These are phyloP conservation scores for Mycena citricolor DNA, from an alignment of 1,284 basidiomycete species.

Conservation along the genomic window DNA sequence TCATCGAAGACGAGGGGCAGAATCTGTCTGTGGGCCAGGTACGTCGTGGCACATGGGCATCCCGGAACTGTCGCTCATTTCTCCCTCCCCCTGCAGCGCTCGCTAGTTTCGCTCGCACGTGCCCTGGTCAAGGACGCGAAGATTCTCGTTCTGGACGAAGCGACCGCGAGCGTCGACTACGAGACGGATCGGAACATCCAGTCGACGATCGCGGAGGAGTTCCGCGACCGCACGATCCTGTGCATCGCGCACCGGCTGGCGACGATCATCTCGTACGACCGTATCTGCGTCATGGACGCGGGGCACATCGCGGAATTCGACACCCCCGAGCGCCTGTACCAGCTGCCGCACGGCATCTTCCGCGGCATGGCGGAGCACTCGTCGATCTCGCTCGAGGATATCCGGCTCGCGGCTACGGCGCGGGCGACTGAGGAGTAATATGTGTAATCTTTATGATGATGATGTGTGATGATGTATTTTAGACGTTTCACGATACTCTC, in stretches of 20 bases:
- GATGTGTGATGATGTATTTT: no score
- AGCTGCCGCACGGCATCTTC: slow-evolving; percentile 53
- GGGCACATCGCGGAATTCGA: slow-evolving; percentile 59
- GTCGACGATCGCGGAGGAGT: slow-evolving; percentile 82
- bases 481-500: no score
- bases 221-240: slow-evolving; percentile 75
- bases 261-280: slow-evolving; percentile 76
- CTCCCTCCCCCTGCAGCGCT: slow-evolving; percentile 46
- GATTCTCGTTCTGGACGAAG: slow-evolving; percentile 80
- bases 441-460: no score
- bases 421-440: no score
- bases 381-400: slow-evolving; percentile 55
- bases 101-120: slow-evolving; percentile 78
- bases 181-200: slow-evolving; percentile 86
- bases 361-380: slow-evolving; percentile 63
- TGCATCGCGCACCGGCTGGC: slow-evolving; percentile 79
- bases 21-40: slow-evolving; percentile 79
- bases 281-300: slow-evolving; percentile 74
- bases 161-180: slow-evolving; percentile 76
- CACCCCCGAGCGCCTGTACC: slow-evolving; percentile 59
- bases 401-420: slow-evolving; percentile 23
- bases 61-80: neutral
- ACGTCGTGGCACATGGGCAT: slow-evolving; percentile 24
- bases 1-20: slow-evolving; percentile 82
- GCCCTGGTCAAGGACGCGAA: slow-evolving; percentile 79